phyloP scores from a whole-genome alignment of 352 stramenopile species.

The Phytophthora podocarpi region DNA sequence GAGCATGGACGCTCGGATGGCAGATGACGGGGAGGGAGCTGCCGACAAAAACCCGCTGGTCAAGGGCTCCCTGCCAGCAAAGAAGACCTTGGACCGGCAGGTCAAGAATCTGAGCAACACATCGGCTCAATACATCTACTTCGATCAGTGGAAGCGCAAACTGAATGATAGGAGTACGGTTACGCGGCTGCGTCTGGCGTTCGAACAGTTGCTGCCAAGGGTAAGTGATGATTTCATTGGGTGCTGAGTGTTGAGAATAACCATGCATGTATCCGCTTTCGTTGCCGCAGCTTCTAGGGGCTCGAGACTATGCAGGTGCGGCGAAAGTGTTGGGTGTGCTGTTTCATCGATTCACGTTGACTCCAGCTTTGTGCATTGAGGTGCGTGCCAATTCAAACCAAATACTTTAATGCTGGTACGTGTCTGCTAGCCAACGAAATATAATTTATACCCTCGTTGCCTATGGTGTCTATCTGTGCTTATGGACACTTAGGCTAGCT shows the following conservation, averaged over 20 bases:
- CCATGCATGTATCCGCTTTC: neutral
- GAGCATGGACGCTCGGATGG: neutral
- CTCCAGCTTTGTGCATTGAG: slow-evolving; percentile 68
- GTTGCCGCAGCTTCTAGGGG: slow-evolving; percentile 57
- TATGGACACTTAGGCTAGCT: slow-evolving; percentile 64
- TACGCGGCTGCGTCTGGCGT: slow-evolving; percentile 43
- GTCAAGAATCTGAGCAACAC: slow-evolving; percentile 30
- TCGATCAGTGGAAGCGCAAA: slow-evolving; percentile 59
- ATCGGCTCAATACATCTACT: slow-evolving; percentile 34
- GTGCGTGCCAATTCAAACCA: slow-evolving; percentile 41
- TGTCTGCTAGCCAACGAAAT: too few species aligned
- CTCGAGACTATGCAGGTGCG: slow-evolving; percentile 71
- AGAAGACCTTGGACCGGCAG: slow-evolving; percentile 45
- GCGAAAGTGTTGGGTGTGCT: slow-evolving; percentile 68
- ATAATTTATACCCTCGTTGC: too few species aligned
- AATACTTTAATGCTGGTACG: too few species aligned
- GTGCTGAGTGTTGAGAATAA: neutral
- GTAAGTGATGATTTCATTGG: slow-evolving; percentile 28
- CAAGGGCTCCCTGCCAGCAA: slow-evolving; percentile 20
- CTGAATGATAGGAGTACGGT: slow-evolving; percentile 30
- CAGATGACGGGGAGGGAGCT: neutral
- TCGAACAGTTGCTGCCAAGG: slow-evolving; percentile 54
- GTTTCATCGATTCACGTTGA: slow-evolving; percentile 69
- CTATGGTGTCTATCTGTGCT: too few species aligned
- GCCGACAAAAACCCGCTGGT: slow-evolving; percentile 32